phyloP scores from a whole-genome alignment of 2,329 filamentous ascomycete genomes.

The Chrysoporthe deuterocubensis region DNA sequence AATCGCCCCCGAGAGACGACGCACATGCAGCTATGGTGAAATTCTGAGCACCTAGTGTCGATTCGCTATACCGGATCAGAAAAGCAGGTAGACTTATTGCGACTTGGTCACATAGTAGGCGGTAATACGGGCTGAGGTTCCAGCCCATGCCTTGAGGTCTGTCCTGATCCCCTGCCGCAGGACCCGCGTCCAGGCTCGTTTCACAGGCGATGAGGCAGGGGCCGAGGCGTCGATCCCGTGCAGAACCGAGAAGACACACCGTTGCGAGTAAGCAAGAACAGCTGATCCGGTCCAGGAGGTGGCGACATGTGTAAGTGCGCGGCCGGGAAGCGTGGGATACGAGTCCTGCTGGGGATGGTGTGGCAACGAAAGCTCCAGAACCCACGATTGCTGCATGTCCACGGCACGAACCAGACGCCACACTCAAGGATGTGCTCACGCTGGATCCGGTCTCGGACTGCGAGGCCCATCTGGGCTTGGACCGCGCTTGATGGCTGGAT shows the following conservation, averaged over 20 bases:
- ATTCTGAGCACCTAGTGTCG: not conserved
- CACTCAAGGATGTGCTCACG: not conserved
- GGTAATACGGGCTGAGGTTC: slow-evolving; percentile 8
- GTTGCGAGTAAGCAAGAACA: not conserved
- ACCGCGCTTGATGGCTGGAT: not conserved
- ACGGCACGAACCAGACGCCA: not conserved
- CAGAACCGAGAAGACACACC: not conserved
- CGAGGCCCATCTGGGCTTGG: not conserved
- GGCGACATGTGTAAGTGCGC: not conserved
- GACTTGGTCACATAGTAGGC: not conserved
- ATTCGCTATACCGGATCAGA: not conserved
- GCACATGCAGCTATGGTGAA: not conserved
- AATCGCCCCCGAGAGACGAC: not conserved
- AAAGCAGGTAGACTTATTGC: not conserved
- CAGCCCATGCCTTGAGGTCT: not conserved
- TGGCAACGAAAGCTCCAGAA: not conserved
- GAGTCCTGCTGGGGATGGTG: not conserved
- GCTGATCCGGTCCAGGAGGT: slow-evolving; percentile 4
- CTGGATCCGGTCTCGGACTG: too few relatives aligned
- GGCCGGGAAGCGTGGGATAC: not conserved
- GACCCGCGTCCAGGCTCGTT: not conserved
- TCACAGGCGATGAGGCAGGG: slow-evolving; percentile 1
- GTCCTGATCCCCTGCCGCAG: not conserved
- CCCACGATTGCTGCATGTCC: not conserved
- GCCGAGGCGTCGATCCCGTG: slow-evolving; percentile 2